Base-by-base conservation (phyloP, 1,139 yeast genomes). In the Wickerhamiella pararugosa region DNA sequence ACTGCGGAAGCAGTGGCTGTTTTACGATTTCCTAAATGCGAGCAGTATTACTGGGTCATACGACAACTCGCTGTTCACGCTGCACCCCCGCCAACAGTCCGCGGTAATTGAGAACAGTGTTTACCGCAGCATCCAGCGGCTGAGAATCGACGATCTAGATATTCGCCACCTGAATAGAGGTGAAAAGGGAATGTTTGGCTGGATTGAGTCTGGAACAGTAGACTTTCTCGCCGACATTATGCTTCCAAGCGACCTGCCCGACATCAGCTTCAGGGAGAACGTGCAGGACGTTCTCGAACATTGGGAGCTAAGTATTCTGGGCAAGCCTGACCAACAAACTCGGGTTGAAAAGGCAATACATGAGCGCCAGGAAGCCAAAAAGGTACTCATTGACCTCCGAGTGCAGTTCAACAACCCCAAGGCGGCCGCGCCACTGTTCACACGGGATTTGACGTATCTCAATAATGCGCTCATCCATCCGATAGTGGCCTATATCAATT, bases 401-500 rank as follows among this genome's bases (percentile, higher is more conserved):
- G 68, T 87, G 36, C 75, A 78, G 47, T 69, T 90, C 49, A 82
- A 81, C 55, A 81, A 87, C 56, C 93, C 87, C 6, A 71, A 86
- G 42, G 97, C 98, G 0, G 71, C 74, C 28, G 84, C 92, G 0
- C 98, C 98, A 1, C 67, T 87, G 50, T 82, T 84, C 57, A 73
- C 92, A 1, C 73, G 78, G 11, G 95, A 86, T 47, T 65, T 90
- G 47, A 79, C 92, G 15, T 87, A 87, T 53, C 75, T 86, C 51
- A 90, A 90, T 61, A 82, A 80, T 57, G 97, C 98, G 0, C 67
- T 90, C 43, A 80, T 90, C 43, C 67, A 95, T 49, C 98, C 98
- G 0, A 87, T 90, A 57, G 95, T 90, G 28, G 97, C 92, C 0
- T 90, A 87, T 60, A 87, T 90, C 57, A 90, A 90, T 59, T 79